Evolutionary conservation across 441 rosid genomes (phyloP).

Genomic region (Geranium incanum): DNA sequence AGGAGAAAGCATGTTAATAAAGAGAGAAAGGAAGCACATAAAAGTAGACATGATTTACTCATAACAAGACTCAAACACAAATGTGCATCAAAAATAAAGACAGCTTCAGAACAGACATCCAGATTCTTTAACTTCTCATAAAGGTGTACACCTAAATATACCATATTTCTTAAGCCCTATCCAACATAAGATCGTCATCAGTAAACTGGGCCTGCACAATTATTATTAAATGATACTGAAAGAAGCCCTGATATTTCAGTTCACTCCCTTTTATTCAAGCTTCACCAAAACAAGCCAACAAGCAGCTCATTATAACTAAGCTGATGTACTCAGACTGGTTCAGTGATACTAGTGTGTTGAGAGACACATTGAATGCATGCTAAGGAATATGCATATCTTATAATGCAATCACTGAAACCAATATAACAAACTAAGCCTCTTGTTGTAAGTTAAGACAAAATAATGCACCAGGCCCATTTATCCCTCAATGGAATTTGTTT

Average conservation of each 20-base stretch:
- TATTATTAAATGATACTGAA: neutral
- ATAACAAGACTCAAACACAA: neutral
- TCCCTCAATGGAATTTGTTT: slow-evolving; percentile 7
- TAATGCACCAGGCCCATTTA: slow-evolving; percentile 5
- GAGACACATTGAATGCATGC: slow-evolving; percentile 1
- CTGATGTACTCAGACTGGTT: neutral
- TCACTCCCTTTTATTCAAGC: slow-evolving; percentile 4
- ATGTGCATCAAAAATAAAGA: neutral
- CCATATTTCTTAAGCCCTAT: neutral
- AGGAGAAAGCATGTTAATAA: neutral
- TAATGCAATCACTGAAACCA: neutral
- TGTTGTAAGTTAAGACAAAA: neutral
- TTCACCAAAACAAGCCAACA: neutral
- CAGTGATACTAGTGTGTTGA: slow-evolving; percentile 2
- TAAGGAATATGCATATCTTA: neutral
- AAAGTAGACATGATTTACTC: neutral
- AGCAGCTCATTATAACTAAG: neutral
- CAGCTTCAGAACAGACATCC: neutral
- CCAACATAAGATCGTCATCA: neutral
- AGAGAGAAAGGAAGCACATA: neutral
- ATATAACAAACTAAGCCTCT: slow-evolving; percentile 2
- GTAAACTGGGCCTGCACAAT: neutral
- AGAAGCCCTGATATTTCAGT: neutral
- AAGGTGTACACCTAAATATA: neutral
- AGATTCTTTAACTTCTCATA: neutral